phyloP scores from a whole-genome alignment of 768 basidiomycete species.

The Strobilomyces dryophilus region DNA sequence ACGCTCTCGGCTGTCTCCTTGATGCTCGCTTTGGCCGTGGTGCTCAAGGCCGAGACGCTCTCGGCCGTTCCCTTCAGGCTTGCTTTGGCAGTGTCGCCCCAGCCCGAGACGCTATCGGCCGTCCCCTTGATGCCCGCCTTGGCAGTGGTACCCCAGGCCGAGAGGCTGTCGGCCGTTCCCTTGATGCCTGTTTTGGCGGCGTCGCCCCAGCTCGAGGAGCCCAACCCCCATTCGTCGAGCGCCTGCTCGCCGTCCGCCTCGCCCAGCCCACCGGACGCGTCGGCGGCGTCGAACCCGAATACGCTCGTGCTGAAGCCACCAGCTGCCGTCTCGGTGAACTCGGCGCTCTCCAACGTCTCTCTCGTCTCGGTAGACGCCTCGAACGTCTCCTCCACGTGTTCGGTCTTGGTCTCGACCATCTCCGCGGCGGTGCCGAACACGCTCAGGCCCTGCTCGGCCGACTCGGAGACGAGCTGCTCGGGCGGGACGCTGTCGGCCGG shows the following conservation, averaged over 20 bases:
- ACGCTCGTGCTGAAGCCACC: not conserved
- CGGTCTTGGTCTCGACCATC: not conserved
- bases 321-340: not conserved
- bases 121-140: no score
- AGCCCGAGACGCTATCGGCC: no score
- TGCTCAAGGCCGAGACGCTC: no score
- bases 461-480: constrained; percentile 14
- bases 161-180: no score
- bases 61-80: no score
- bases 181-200: not conserved
- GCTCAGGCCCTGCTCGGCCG: not conserved
- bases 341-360: constrained; percentile 2
- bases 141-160: no score
- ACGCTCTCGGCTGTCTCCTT: no score
- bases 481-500: constrained; percentile 27
- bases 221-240: not conserved
- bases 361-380: constrained; percentile 4
- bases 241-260: not conserved
- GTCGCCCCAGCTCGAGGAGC: constrained; percentile 1
- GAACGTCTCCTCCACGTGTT: constrained; percentile 8
- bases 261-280: not conserved
- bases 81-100: no score
- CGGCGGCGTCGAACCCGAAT: not conserved
- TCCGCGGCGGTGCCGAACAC: not conserved
- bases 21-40: no score